A percentile compares a stretch with the other conserved stretches of the same genome.
Conservation (phyloP, 23 red algal species). For the Gracilaria domingensis region DNA sequence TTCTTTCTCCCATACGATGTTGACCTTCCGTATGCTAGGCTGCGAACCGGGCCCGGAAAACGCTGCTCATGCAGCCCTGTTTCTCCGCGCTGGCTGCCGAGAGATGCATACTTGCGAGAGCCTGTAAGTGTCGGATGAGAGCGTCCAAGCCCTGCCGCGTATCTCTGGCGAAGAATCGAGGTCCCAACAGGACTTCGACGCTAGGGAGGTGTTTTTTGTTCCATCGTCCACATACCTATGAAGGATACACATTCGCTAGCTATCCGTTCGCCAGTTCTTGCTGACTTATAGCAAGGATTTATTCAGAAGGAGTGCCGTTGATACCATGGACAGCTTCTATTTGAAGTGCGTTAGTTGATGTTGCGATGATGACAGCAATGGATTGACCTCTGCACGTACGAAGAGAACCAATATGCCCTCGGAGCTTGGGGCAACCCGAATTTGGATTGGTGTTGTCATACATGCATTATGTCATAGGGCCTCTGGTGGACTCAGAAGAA, state of each 20-base stretch:
- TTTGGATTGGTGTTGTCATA: conserved; percentile 67
- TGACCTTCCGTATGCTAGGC: conserved; percentile 30
- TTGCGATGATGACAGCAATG: conserved; percentile 8
- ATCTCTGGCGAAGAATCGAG: conserved; percentile 60
- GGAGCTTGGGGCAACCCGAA: conserved; percentile 56
- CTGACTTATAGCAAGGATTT: conserved; percentile 24
- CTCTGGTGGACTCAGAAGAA: conserved; percentile 8
- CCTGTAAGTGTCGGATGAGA: conserved; percentile 19
- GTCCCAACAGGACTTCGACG: not conserved
- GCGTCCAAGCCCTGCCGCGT: conserved; percentile 28
- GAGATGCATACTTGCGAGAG: conserved; percentile 47
- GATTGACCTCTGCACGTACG: conserved; percentile 40
- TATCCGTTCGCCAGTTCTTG: conserved; percentile 40
- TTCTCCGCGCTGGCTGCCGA: conserved; percentile 51
- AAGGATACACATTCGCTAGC: conserved; percentile 58
- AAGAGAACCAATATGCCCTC: conserved; percentile 38
- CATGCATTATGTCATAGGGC: conserved; percentile 56
- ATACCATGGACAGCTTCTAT: conserved; percentile 54
- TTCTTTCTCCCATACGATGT: conserved; percentile 60
- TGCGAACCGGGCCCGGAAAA: not conserved
- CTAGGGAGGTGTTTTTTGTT: conserved; percentile 52
- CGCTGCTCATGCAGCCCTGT: conserved; percentile 33
- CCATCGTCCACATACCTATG: conserved; percentile 52
- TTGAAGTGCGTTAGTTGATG: conserved; percentile 6
- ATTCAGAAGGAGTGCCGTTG: conserved; percentile 5